These are phyloP conservation scores for Oehlia diaphana DNA, from an alignment of 192 early-diverging fungal species.

Conservation along the genomic window DNA sequence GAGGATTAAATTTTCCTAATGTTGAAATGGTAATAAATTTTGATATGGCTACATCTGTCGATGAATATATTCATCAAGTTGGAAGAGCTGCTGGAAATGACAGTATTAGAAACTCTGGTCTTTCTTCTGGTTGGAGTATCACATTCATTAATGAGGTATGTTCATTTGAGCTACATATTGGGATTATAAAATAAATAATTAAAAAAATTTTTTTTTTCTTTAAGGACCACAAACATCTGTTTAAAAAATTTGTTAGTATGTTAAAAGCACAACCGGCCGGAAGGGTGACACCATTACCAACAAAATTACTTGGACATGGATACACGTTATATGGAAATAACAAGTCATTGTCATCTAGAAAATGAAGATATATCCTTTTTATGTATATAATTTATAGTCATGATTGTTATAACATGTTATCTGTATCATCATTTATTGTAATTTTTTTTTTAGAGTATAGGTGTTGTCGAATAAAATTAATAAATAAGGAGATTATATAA, in stretches of 20 bases:
- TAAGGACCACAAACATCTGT: conserved; percentile 47
- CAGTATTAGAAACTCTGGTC: not conserved
- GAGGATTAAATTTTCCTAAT: conserved; percentile 50
- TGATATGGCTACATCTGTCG: conserved; percentile 58
- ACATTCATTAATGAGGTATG: conserved; percentile 57
- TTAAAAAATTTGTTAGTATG: conserved; percentile 47
- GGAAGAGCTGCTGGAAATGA: conserved; percentile 46
- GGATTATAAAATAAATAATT: not conserved
- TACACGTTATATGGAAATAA: conserved; percentile 27
- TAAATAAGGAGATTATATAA: too few relatives aligned
- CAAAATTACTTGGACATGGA: conserved; percentile 34
- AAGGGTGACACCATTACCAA: conserved; percentile 53
- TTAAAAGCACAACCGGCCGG: conserved; percentile 37
- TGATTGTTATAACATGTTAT: not conserved
- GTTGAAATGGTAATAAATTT: conserved; percentile 57
- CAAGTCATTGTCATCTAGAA: not conserved
- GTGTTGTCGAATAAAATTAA: too few relatives aligned
- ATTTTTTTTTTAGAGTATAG: not conserved
- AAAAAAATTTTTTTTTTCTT: not conserved
- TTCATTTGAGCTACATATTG: too few relatives aligned
- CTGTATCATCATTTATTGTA: not conserved
- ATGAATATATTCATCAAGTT: conserved; percentile 58
- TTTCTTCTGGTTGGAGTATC: conserved; percentile 49
- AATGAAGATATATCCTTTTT: not conserved
- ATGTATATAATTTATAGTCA: not conserved